Evolutionary conservation across 345 rosid species (phyloP), one percentile per base, ranked within the genome.

Genomic region (Moringa oleifera): DNA sequence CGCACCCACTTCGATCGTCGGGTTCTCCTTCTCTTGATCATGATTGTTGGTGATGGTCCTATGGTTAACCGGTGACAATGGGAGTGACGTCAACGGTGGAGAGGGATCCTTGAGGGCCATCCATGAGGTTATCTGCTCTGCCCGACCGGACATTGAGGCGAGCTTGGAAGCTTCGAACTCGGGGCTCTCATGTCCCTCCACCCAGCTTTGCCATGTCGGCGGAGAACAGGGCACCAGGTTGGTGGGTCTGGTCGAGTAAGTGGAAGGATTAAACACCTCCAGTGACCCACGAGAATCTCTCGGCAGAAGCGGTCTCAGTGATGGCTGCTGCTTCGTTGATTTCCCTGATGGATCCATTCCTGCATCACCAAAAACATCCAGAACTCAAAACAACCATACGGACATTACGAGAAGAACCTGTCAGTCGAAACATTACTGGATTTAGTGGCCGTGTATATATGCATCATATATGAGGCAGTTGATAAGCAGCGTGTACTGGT

Each of bases 261-360:
- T 65, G 10, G 96, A 74, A 1, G 97, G 94, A 61, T 88, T 88
- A 69, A 93, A 93, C 18, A 90, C 89, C 57, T 93, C 98, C 2
- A 93, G 90, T 18, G 98, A 93, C 45, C 86, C 97, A 51, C 98
- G 89, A 16, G 79, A 28, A 71, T 84, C 91, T 75, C 94, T 80
- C 0, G 85, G 76, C 18, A 86, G 54, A 17, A 84, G 75, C 33
- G 81, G 71, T 0, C 25, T 21, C n/a, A 66, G 51, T 10, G 81
- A 12, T 17, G 87, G 66, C 22, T 55, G 69, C 56, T 72, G 71
- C 59, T 75, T 75, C 28, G 87, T 53, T 55, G 89, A 63, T 68
- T 78, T 73, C 25, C 76, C 85, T 2, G 78, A 51, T 49, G 75
- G 71, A 15, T 82, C 85, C 92, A 88, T 84, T 51, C 10, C 75